A percentile compares a stretch with the other conserved stretches of the same genome.
Evolutionary conservation across 31 red algal species (phyloP).

Genomic region (Asparagopsis taxiformis): DNA sequence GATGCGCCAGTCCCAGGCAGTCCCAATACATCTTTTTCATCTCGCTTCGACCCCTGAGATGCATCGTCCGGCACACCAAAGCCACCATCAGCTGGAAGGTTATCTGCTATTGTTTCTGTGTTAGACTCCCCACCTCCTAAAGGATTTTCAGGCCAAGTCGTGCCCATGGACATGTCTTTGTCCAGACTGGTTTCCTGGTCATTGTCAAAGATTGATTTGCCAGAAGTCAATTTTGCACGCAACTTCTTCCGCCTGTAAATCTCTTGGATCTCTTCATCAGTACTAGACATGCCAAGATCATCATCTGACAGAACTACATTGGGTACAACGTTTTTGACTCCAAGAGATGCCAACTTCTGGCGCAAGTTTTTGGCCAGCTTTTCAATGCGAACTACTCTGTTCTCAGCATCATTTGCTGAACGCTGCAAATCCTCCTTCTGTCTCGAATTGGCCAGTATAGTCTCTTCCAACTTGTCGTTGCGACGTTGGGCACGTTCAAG

Average conservation of each 20-base stretch:
- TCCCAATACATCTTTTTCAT: not conserved
- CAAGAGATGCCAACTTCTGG: constrained; percentile 1
- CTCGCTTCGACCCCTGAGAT: not conserved
- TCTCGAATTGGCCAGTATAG: constrained; percentile 4
- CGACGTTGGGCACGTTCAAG: constrained; percentile 19
- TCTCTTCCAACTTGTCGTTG: constrained; percentile 19
- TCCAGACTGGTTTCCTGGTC: constrained; percentile 38
- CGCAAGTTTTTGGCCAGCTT: constrained; percentile 6
- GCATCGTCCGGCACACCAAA: constrained; percentile 7
- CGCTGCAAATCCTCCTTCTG: constrained; percentile 31
- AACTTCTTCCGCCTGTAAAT: too few relatives aligned
- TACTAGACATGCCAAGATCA: too few relatives aligned
- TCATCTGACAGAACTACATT: constrained; percentile 2
- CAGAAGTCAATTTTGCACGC: too few relatives aligned
- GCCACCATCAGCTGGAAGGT: constrained; percentile 34
- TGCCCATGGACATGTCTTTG: constrained; percentile 6
- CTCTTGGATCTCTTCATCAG: too few relatives aligned
- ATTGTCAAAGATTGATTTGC: constrained; percentile 4
- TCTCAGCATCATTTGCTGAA: constrained; percentile 28
- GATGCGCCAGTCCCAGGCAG: constrained; percentile 20
- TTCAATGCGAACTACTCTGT: constrained; percentile 17
- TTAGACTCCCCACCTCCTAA: constrained; percentile 14
- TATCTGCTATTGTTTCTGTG: constrained; percentile 16
- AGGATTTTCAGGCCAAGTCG: constrained; percentile 32
- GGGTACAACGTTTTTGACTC: not conserved